phyloP scores from a whole-genome alignment of 2,329 filamentous ascomycete genomes.

The Beauveria brongniartii region DNA sequence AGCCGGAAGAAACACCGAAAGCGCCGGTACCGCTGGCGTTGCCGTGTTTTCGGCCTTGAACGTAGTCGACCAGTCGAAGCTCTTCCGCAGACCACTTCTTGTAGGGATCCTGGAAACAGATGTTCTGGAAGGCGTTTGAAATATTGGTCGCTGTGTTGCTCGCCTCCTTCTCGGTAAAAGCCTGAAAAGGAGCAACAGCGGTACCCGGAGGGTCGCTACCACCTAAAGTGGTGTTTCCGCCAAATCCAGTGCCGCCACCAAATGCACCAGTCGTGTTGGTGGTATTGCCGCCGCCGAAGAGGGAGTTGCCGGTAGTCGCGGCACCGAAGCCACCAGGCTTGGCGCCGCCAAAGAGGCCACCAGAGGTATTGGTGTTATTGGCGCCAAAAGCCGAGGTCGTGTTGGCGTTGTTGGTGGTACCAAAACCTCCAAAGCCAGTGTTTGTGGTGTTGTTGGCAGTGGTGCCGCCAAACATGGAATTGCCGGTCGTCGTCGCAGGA shows the following conservation, averaged over 20 bases:
- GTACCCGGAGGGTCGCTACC: slow-evolving; percentile 60
- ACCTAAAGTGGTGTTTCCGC: slow-evolving; percentile 33
- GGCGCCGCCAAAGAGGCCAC: slow-evolving; percentile 46
- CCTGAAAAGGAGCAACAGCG: slow-evolving; percentile 57
- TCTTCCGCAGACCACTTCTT: slow-evolving; percentile 88
- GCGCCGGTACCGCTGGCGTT: slow-evolving; percentile 77
- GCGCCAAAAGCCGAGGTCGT: slow-evolving; percentile 33
- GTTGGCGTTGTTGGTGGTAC: slow-evolving; percentile 23
- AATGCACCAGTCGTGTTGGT: slow-evolving; percentile 25
- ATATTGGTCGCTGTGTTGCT: slow-evolving; percentile 35
- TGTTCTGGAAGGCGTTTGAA: slow-evolving; percentile 66
- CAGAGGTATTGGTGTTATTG: slow-evolving; percentile 20
- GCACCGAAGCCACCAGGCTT: slow-evolving; percentile 43
- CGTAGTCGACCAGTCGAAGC: slow-evolving; percentile 76
- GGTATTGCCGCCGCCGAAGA: slow-evolving; percentile 36
- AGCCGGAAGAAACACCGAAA: slow-evolving; percentile 58
- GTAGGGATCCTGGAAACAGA: slow-evolving; percentile 71
- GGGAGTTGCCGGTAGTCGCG: slow-evolving; percentile 29
- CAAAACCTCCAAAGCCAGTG: slow-evolving; percentile 35
- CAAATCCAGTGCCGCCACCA: slow-evolving; percentile 28
- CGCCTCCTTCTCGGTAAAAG: slow-evolving; percentile 72
- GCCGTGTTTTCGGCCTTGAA: slow-evolving; percentile 74
- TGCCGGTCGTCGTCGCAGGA: slow-evolving; percentile 29
- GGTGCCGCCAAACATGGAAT: slow-evolving; percentile 37
- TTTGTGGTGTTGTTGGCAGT: slow-evolving; percentile 29